Percentiles rank a stretch among this genome's conserved stretches.
Evolutionary conservation across 2,329 filamentous ascomycete species (phyloP).

Genomic region (Penicillium sp.): DNA sequence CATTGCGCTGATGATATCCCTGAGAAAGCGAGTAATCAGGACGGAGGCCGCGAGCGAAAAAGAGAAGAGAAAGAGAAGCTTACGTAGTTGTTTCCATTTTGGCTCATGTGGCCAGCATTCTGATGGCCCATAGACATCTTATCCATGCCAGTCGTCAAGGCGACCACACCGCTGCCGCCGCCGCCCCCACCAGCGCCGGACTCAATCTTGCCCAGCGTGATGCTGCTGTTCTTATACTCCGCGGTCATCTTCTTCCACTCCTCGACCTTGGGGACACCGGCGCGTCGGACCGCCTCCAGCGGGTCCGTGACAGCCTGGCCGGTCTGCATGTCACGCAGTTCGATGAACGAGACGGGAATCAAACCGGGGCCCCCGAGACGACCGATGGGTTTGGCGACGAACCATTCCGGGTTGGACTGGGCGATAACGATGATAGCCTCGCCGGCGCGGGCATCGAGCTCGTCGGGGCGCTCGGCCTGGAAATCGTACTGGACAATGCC

Average conservation of each 20-base stretch:
- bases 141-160: conserved; percentile 69
- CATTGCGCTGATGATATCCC: conserved; percentile 41
- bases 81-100: conserved; percentile 52
- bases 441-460: conserved; percentile 89
- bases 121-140: conserved; percentile 71
- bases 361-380: conserved; percentile 90
- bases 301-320: conserved; percentile 79
- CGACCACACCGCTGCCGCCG: conserved; percentile 43
- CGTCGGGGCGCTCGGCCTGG: conserved; percentile 88
- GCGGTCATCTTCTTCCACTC: conserved; percentile 99
- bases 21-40: conserved; percentile 8
- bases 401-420: conserved; percentile 98
- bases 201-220: conserved; percentile 89
- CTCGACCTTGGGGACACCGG: conserved; percentile 90
- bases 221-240: conserved; percentile 98
- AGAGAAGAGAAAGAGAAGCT: conserved; percentile 31
- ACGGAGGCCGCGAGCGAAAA: neutral
- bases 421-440: conserved; percentile 98
- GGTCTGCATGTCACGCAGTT: conserved; percentile 90
- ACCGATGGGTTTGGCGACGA: conserved; percentile 98
- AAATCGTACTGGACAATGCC: conserved; percentile 98
- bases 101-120: conserved; percentile 48
- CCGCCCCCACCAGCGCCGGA: conserved; percentile 9
- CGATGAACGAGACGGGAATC: conserved; percentile 94
- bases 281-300: conserved; percentile 77